phyloP scores from a whole-genome alignment of 176 grass and related monocot species.

The Paspalum notatum region DNA sequence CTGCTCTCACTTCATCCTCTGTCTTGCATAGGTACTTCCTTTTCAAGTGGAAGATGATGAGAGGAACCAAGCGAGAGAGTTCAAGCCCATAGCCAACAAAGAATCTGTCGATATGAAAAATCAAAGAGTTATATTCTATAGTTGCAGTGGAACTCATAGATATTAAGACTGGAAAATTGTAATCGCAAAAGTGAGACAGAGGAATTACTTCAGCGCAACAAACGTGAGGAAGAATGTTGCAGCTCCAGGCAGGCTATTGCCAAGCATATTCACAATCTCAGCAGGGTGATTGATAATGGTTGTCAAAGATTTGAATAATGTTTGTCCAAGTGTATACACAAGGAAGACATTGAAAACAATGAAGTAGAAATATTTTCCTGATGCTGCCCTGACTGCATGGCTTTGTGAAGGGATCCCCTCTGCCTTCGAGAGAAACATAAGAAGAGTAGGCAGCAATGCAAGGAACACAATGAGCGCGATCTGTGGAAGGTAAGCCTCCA shows the following conservation, averaged over 20 bases:
- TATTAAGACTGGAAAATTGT: background rate
- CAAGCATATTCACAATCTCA: conserved; percentile 48
- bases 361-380: conserved; percentile 97
- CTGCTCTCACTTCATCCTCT: conserved; percentile 75
- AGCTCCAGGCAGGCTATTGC: conserved; percentile 54
- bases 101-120: conserved; percentile 61
- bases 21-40: conserved; percentile 96
- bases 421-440: conserved; percentile 79
- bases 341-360: conserved; percentile 93
- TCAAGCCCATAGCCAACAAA: conserved; percentile 97
- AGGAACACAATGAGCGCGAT: conserved; percentile 83
- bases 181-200: conserved; percentile 20
- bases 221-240: conserved; percentile 94
- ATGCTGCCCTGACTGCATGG: conserved; percentile 65
- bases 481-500: conserved; percentile 91
- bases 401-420: conserved; percentile 75
- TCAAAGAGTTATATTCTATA: conserved; percentile 27
- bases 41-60: conserved; percentile 95
- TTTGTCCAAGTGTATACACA: conserved; percentile 45
- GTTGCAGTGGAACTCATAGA: conserved; percentile 20
- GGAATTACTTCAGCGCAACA: conserved; percentile 84
- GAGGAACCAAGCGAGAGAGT: conserved; percentile 82
- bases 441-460: conserved; percentile 72
- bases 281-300: conserved; percentile 36
- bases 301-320: conserved; percentile 54